Evolutionary conservation across 1,139 yeast species (phyloP).

Genomic region (Geotrichum candidum): DNA sequence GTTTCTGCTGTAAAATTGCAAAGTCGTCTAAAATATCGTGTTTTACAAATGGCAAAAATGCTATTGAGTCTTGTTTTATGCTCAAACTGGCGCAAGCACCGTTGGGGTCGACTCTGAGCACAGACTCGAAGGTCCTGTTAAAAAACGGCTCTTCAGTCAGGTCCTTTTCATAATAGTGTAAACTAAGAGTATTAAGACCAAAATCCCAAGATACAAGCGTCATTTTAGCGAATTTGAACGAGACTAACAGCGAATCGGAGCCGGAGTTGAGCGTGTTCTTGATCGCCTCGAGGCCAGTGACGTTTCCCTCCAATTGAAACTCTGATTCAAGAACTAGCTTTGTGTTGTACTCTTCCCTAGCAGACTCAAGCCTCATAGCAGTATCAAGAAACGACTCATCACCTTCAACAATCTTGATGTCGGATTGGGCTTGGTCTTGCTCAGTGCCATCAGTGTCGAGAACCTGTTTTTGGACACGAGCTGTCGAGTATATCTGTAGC

Average conservation of each 20-base stretch:
- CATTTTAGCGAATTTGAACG: slow-evolving; percentile 72
- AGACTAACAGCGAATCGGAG: slow-evolving; percentile 57
- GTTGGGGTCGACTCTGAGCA: slow-evolving; percentile 61
- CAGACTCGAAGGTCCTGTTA: slow-evolving; percentile 42
- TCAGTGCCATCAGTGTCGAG: slow-evolving; percentile 19
- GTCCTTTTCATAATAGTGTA: slow-evolving; percentile 80
- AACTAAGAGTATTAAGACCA: slow-evolving; percentile 61
- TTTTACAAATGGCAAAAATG: slow-evolving; percentile 61
- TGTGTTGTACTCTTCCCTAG: slow-evolving; percentile 27
- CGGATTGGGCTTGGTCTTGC: slow-evolving; percentile 18
- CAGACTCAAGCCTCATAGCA: slow-evolving; percentile 19
- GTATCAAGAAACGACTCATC: slow-evolving; percentile 31
- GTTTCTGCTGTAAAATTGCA: slow-evolving; percentile 10
- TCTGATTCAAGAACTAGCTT: slow-evolving; percentile 56
- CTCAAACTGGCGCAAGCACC: slow-evolving; percentile 57
- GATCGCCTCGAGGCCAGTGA: slow-evolving; percentile 44
- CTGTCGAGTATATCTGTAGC: slow-evolving; percentile 58
- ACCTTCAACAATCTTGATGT: slow-evolving; percentile 14
- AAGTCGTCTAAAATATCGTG: slow-evolving; percentile 36
- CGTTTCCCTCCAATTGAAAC: slow-evolving; percentile 64
- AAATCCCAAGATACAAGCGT: slow-evolving; percentile 72
- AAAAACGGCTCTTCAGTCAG: slow-evolving; percentile 48
- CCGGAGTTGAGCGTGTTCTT: slow-evolving; percentile 46
- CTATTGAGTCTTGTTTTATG: slow-evolving; percentile 59
- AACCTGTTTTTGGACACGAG: slow-evolving; percentile 25